phyloP scores from a whole-genome alignment of 768 basidiomycete species.

The Pulveroboletus frians region DNA sequence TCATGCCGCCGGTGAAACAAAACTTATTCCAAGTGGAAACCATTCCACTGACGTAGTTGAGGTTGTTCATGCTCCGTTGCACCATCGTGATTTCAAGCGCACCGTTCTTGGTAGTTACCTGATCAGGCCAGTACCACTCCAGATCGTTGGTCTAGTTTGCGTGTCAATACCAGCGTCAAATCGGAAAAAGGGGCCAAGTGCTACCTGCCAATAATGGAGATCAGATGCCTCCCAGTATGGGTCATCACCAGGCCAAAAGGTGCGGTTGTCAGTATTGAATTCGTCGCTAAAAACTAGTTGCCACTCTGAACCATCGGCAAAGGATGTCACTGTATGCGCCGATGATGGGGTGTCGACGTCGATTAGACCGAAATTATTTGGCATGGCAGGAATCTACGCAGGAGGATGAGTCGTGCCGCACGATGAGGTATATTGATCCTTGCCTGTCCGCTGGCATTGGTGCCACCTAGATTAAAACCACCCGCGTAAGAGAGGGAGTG shows the following conservation, averaged over 20 bases:
- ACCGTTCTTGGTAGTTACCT: slow-evolving; percentile 70
- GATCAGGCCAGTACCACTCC: slow-evolving; percentile 88
- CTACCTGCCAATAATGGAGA: slow-evolving; percentile 72
- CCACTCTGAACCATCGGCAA: slow-evolving; percentile 45
- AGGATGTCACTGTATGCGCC: slow-evolving; percentile 50
- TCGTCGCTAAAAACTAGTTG: slow-evolving; percentile 87
- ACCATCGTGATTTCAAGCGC: slow-evolving; percentile 70
- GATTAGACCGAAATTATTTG: slow-evolving; percentile 66
- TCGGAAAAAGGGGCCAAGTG: slow-evolving; percentile 1
- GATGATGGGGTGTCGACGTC: slow-evolving; percentile 69
- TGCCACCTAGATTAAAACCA: slow-evolving; percentile 72
- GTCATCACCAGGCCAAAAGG: slow-evolving; percentile 78
- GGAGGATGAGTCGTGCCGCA: neutral
- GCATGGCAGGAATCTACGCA: slow-evolving; percentile 48
- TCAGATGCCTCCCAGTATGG: slow-evolving; percentile 85
- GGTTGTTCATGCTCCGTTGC: slow-evolving; percentile 58
- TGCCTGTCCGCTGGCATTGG: slow-evolving; percentile 70
- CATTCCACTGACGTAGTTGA: slow-evolving; percentile 71
- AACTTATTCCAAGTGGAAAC: slow-evolving; percentile 83
- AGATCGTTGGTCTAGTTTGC: slow-evolving; percentile 55
- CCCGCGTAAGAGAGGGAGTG: slow-evolving; percentile 44
- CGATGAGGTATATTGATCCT: slow-evolving; percentile 5
- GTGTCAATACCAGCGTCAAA: neutral
- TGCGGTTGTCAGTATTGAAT: slow-evolving; percentile 73
- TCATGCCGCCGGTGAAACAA: slow-evolving; percentile 85